Base-by-base conservation (phyloP, 2,329 filamentous ascomycete genomes). In the Aspergillus piperis region DNA sequence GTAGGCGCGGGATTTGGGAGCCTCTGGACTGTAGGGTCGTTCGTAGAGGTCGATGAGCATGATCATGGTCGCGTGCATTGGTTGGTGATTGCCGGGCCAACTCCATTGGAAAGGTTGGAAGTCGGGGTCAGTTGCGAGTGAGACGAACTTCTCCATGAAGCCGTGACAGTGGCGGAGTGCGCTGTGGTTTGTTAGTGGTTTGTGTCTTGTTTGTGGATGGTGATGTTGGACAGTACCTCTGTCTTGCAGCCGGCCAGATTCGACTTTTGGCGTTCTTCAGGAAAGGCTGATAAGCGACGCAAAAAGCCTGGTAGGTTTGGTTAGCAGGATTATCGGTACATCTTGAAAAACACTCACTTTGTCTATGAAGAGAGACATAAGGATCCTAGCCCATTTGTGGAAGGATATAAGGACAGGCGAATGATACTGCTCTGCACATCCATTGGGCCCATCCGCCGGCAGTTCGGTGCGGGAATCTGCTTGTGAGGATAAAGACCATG, bases 41-140 rank as follows among this genome's bases (percentile, higher is more conserved):
- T 81, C 79, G 60, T 81, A 81, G 2, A 82, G 70, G 64, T 82
- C 80, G 57, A 82, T 79, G 23, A 82, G 75, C 73, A 81, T 76
- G 55, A 82, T 81, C 76, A 76, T 78, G 36, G 67, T 64, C 3
- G 67, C 67, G 44, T 69, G 67, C 67, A 69, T 68, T 32, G 67
- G 67, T 47, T 69, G 67, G 21, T 69, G 67, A 25, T 69, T 69
- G 4, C 78, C 77, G 41, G 79, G 78, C 79, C 79, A 81, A 60
- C 77, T 79, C 80, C 80, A 82, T 51, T 80, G 77, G 51, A 82
- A 81, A 0, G 78, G 78, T 60, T 81, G 77, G 44, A 82, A 78
- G 50, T 80, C 78, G 19, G 78, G 74, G 62, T 81, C 79, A 3
- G 77, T 78, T 4, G 78, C 78, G 23, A 82, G 68, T n/a, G 75